phyloP scores from a whole-genome alignment of 1,139 yeast species.

The Pichia sp. region DNA sequence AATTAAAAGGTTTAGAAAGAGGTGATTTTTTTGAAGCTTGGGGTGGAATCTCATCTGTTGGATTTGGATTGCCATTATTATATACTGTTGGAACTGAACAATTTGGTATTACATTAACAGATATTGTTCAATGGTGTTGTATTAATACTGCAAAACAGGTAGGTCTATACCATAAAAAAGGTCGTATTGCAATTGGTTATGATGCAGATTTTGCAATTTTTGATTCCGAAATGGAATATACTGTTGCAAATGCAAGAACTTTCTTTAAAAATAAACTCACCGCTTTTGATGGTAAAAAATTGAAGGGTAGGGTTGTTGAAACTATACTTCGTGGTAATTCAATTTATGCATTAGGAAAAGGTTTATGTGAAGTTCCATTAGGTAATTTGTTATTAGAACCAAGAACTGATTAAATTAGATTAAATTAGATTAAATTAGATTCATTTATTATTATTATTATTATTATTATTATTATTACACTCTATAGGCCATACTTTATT shows the following conservation, averaged over 20 bases:
- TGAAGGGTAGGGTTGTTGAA: conserved; percentile 68
- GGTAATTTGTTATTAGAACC: conserved; percentile 60
- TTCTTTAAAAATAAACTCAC: conserved; percentile 80
- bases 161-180: conserved; percentile 69
- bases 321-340: conserved; percentile 72
- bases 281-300: conserved; percentile 68
- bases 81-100: conserved; percentile 64
- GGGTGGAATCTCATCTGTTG: conserved; percentile 97
- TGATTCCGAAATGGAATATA: conserved; percentile 54
- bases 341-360: conserved; percentile 53
- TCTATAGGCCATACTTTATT: neutral
- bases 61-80: conserved; percentile 77
- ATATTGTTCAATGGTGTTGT: conserved; percentile 73
- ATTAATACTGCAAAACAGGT: conserved; percentile 80
- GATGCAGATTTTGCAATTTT: conserved; percentile 87
- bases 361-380: conserved; percentile 48
- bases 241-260: conserved; percentile 52
- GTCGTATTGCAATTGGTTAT: conserved; percentile 60
- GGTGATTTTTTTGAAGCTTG: conserved; percentile 91
- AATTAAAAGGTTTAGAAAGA: conserved; percentile 67
- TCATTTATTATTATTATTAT: neutral
- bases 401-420: conserved; percentile 28
- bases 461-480: neutral
- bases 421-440: neutral
- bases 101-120: conserved; percentile 46